Conservation (phyloP, 2,329 filamentous ascomycete species). For the Aspergillus vadensis region DNA sequence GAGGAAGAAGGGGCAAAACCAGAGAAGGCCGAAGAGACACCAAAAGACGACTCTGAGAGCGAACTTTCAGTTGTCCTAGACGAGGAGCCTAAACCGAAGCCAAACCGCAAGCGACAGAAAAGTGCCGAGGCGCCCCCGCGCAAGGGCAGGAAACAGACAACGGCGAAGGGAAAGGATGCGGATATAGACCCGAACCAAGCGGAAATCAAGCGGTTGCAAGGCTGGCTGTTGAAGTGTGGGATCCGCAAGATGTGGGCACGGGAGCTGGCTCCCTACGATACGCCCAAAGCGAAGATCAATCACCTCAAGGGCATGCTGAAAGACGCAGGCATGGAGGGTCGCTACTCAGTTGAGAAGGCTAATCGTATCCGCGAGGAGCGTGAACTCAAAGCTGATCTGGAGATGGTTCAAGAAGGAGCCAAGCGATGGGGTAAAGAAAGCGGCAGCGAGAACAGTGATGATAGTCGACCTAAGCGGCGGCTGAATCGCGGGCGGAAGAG, state of each 20-base stretch:
- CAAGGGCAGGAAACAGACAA: slow-evolving; percentile 35
- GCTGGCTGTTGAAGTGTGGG: slow-evolving; percentile 84
- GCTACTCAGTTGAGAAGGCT: slow-evolving; percentile 83
- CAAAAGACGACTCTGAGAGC: slow-evolving; percentile 58
- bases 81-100: slow-evolving; percentile 64
- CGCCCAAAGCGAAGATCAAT: slow-evolving; percentile 74
- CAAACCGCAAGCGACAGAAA: slow-evolving; percentile 55
- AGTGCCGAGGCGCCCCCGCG: slow-evolving; percentile 28
- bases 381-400: slow-evolving; percentile 81
- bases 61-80: slow-evolving; percentile 78
- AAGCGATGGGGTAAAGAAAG: slow-evolving; percentile 69
- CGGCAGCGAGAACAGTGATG: slow-evolving; percentile 40
- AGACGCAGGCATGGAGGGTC: slow-evolving; percentile 83
- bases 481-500: slow-evolving; percentile 47
- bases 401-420: slow-evolving; percentile 80
- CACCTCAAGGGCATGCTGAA: slow-evolving; percentile 78
- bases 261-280: slow-evolving; percentile 75
- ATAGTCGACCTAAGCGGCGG: slow-evolving; percentile 41
- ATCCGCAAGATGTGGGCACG: slow-evolving; percentile 88
- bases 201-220: slow-evolving; percentile 86
- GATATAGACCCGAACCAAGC: slow-evolving; percentile 64
- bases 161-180: slow-evolving; percentile 48
- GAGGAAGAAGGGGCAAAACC: slow-evolving; percentile 18
- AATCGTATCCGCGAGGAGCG: slow-evolving; percentile 82
- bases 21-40: slow-evolving; percentile 32